Evolutionary conservation across 345 rosid species (phyloP).

Genomic region (Arabidopsis suecica): DNA sequence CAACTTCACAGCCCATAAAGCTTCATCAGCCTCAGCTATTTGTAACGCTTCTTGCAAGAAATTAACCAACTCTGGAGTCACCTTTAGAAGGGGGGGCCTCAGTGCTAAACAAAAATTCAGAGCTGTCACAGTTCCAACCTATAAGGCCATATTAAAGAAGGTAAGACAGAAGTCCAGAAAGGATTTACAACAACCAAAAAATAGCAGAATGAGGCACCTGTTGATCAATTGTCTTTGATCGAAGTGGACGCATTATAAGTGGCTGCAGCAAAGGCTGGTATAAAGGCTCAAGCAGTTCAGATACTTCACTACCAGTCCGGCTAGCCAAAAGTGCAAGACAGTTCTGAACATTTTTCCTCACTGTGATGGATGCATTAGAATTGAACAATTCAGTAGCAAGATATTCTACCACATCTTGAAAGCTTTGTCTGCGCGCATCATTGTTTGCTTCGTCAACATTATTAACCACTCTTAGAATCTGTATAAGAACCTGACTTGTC

Average conservation of each 20-base stretch:
- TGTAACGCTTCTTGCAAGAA: constrained; percentile 98
- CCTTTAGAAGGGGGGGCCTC: constrained; percentile 97
- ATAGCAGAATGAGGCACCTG: constrained; percentile 60
- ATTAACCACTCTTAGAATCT: constrained; percentile 95
- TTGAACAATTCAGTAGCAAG: constrained; percentile 93
- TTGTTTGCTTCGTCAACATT: constrained; percentile 93
- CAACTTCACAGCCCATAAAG: constrained; percentile 83
- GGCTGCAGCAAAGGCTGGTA: constrained; percentile 93
- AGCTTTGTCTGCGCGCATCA: constrained; percentile 85
- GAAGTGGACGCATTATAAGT: constrained; percentile 80
- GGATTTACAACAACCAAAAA: constrained; percentile 24
- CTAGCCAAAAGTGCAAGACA: constrained; percentile 95
- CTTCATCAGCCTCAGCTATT: constrained; percentile 98
- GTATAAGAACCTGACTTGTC: constrained; percentile 95
- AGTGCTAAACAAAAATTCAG: constrained; percentile 93
- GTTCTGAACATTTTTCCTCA: constrained; percentile 93
- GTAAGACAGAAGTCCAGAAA: constrained; percentile 31
- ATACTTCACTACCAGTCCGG: constrained; percentile 95
- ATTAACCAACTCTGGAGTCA: constrained; percentile 88
- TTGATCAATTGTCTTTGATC: constrained; percentile 94
- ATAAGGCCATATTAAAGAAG: constrained; percentile 42
- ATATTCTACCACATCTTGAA: constrained; percentile 91
- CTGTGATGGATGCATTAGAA: constrained; percentile 77
- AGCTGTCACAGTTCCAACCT: constrained; percentile 98
- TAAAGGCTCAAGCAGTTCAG: constrained; percentile 93